These are phyloP conservation scores for Diaporthe ilicicola DNA, from an alignment of 2,329 filamentous ascomycete species.

Conservation along the genomic window DNA sequence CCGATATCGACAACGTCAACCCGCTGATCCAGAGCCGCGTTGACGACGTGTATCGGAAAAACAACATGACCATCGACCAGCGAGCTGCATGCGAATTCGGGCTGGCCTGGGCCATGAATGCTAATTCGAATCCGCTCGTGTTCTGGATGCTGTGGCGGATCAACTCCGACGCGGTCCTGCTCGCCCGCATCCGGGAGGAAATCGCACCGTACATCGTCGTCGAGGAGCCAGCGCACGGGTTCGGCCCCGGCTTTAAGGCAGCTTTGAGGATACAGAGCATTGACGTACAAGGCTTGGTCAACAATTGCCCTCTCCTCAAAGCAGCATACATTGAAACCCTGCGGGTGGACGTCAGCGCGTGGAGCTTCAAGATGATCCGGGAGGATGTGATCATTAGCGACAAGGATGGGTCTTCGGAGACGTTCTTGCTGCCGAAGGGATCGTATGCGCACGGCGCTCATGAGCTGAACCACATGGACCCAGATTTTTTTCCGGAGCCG, in stretches of 20 bases:
- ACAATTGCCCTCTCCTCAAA: conserved; percentile 48
- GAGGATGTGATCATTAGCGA: conserved; percentile 45
- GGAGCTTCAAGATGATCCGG: conserved; percentile 43
- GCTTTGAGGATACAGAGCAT: conserved; percentile 45
- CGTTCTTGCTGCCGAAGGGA: conserved; percentile 45
- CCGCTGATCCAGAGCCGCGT: conserved; percentile 43
- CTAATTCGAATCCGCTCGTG: conserved; percentile 48
- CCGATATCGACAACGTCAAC: conserved; percentile 48
- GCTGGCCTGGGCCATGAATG: conserved; percentile 49
- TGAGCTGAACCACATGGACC: conserved; percentile 47
- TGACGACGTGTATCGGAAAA: conserved; percentile 33
- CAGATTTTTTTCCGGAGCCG: conserved; percentile 43
- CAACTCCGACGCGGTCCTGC: conserved; percentile 47
- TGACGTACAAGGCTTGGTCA: conserved; percentile 47
- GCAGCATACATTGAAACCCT: conserved; percentile 51
- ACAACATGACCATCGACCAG: conserved; percentile 42
- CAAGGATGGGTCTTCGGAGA: conserved; percentile 35
- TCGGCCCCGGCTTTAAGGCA: conserved; percentile 47
- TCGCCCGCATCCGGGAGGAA: conserved; percentile 49
- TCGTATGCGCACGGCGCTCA: conserved; percentile 45
- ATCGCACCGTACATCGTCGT: conserved; percentile 44
- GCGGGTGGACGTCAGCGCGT: conserved; percentile 47
- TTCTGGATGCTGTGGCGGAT: conserved; percentile 54
- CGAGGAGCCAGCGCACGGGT: conserved; percentile 46
- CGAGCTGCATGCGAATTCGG: conserved; percentile 47